phyloP scores from a whole-genome alignment of 1,139 yeast species.

The Saccharomyces hybrid region DNA sequence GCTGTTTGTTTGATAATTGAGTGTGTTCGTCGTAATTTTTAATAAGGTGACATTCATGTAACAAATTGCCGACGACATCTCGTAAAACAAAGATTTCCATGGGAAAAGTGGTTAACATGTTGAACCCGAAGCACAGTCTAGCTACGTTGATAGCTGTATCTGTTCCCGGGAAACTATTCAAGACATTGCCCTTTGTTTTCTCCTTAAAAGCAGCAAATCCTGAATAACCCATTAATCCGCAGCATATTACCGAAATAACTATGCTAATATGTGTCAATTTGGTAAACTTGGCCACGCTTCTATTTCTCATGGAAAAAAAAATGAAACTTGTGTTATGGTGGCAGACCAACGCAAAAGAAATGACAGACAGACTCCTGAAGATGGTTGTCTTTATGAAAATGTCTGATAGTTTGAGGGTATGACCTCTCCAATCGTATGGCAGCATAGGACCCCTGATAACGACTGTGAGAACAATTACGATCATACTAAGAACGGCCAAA shows the following conservation, averaged over 20 bases:
- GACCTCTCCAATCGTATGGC: constrained; percentile 41
- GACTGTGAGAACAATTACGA: constrained; percentile 66
- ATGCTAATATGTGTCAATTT: constrained; percentile 80
- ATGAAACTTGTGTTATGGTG: constrained; percentile 91
- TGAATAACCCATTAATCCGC: constrained; percentile 70
- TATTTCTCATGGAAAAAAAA: constrained; percentile 70
- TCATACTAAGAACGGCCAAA: constrained; percentile 79
- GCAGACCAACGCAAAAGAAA: constrained; percentile 90
- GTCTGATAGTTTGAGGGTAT: constrained; percentile 37
- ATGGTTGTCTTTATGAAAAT: constrained; percentile 58
- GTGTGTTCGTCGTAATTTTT: constrained; percentile 23
- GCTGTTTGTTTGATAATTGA: constrained; percentile 43
- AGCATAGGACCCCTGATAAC: constrained; percentile 65
- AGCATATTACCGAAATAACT: constrained; percentile 69
- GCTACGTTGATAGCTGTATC: constrained; percentile 77
- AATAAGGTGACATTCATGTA: constrained; percentile 35
- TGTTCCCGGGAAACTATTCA: constrained; percentile 74
- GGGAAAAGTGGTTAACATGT: constrained; percentile 92
- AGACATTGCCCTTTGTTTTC: constrained; percentile 74
- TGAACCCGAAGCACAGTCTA: constrained; percentile 83
- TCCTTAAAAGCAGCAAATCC: constrained; percentile 74
- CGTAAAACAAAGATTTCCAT: constrained; percentile 84
- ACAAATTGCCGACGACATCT: constrained; percentile 63
- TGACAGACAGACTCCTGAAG: constrained; percentile 85
- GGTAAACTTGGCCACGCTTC: constrained; percentile 68